Evolutionary conservation across 2,329 filamentous ascomycete genomes (phyloP).

Genomic region (Boeremia lycopersici): DNA sequence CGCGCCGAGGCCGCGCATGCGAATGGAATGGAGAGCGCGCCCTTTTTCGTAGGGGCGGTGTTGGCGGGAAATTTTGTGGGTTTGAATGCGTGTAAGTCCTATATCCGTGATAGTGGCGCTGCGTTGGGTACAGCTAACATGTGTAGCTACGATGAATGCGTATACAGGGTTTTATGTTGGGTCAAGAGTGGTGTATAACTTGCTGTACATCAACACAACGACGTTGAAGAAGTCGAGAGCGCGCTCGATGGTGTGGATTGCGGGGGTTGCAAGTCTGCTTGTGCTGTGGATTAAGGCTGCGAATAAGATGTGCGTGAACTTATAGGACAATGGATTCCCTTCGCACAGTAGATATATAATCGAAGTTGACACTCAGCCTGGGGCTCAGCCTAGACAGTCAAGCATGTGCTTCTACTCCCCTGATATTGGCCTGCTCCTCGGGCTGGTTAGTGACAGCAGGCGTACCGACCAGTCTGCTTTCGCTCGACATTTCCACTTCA

Average conservation of each 20-base stretch:
- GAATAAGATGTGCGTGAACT: constrained; percentile 12
- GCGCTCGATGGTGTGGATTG: constrained; percentile 23
- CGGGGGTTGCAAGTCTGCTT: constrained; percentile 17
- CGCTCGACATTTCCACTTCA: neutral
- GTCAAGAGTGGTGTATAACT: constrained; percentile 28
- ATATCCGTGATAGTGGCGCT: neutral
- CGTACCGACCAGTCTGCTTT: neutral
- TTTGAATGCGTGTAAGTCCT: constrained; percentile 16
- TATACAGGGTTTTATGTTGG: constrained; percentile 22
- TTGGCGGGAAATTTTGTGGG: constrained; percentile 50
- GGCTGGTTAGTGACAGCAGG: neutral
- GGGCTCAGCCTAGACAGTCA: neutral
- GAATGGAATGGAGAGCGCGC: constrained; percentile 55
- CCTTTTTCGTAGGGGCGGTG: constrained; percentile 53
- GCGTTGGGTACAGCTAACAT: neutral
- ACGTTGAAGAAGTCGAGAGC: constrained; percentile 24
- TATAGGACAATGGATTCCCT: neutral
- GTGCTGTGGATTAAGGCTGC: constrained; percentile 31
- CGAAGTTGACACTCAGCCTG: too few relatives aligned
- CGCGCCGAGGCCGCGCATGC: constrained; percentile 52
- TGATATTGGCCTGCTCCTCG: neutral
- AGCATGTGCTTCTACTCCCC: neutral
- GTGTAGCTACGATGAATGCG: constrained; percentile 30
- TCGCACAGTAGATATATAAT: neutral
- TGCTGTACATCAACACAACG: constrained; percentile 29